Evolutionary conservation across 176 grass and related monocot genomes (phyloP), one percentile per base, ranked within the genome.

Genomic region (Paspalum notatum): DNA sequence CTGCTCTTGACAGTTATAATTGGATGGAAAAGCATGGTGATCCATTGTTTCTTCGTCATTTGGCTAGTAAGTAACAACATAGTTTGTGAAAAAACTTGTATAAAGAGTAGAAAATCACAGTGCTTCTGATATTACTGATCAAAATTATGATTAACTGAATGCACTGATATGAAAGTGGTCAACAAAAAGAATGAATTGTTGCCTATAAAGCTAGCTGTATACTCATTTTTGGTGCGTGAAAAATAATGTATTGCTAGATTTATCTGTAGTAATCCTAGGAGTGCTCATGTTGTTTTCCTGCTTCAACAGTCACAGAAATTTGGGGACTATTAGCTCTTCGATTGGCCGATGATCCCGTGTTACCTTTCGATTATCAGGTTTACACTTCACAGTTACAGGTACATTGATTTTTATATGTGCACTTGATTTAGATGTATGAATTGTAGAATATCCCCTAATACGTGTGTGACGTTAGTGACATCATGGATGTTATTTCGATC

Each of bases 1-100:
- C 92, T 84, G 92, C 90, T 79, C 81, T 91, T 44, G 92, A 93
- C 68, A 89, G 85, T 15, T 95, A 91, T 83, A 43, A 39, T 38
- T 98, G 92, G 95, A 93, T 98, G 92, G 84, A 84, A 75, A 89
- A 86, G 46, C 84, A 93, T 85, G 92, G 92, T 0, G 95, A 98
- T 93, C 95, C 95, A 74, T 83, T 83, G 51, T 98, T 95, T 79
- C 88, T 81, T 84, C 95, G 88, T 82, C 95, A 98, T 85, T 73
- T 94, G 74, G 90, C 95, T 79, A 93, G 95, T 95, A 93, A 93
- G 85, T 91, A 77, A 59, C 62, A 15, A 14, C 38, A 69, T 54
- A 47, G 22, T 61, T 48, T 61, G 39, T 45, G 7, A 4, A 73
- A 66, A 18, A 12, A 48, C 32, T n/a, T 55, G 4, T 46, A 60